phyloP scores from a whole-genome alignment of 176 grass and related monocot species.

The Tillandsia fasciculata region DNA sequence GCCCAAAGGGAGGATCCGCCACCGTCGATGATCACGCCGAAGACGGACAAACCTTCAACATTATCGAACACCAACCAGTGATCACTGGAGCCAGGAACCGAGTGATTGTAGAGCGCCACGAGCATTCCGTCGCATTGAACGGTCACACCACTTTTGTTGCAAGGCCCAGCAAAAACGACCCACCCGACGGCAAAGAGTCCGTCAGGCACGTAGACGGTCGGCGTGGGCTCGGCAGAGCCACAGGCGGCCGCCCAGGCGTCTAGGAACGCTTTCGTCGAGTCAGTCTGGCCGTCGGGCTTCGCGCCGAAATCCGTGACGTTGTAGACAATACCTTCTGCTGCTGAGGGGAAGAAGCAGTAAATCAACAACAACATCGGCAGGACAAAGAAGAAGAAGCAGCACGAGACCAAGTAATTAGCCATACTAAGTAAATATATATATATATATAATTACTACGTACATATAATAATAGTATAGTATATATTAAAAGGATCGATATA shows the following conservation, averaged over 20 bases:
- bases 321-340: slow-evolving; percentile 14
- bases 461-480: too few species aligned
- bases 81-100: background rate
- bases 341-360: background rate
- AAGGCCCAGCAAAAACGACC: slow-evolving; percentile 31
- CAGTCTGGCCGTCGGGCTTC: slow-evolving; percentile 23
- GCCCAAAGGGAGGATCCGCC: slow-evolving; percentile 34
- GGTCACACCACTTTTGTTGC: slow-evolving; percentile 16
- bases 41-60: slow-evolving; percentile 32
- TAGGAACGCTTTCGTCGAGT: slow-evolving; percentile 24
- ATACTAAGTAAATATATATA: too few species aligned
- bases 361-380: background rate
- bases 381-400: too few species aligned
- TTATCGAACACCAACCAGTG: slow-evolving; percentile 41
- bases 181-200: slow-evolving; percentile 29
- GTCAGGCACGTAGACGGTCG: slow-evolving; percentile 36
- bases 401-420: too few species aligned
- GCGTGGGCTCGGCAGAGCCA: slow-evolving; percentile 12
- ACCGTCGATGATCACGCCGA: slow-evolving; percentile 43
- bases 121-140: slow-evolving; percentile 34
- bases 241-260: slow-evolving; percentile 38
- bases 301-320: slow-evolving; percentile 36
- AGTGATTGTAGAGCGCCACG: slow-evolving; percentile 28
- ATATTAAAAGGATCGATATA: too few species aligned
- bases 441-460: background rate